Conservation (phyloP, 768 basidiomycete genomes). For the Phaffia australis region DNA sequence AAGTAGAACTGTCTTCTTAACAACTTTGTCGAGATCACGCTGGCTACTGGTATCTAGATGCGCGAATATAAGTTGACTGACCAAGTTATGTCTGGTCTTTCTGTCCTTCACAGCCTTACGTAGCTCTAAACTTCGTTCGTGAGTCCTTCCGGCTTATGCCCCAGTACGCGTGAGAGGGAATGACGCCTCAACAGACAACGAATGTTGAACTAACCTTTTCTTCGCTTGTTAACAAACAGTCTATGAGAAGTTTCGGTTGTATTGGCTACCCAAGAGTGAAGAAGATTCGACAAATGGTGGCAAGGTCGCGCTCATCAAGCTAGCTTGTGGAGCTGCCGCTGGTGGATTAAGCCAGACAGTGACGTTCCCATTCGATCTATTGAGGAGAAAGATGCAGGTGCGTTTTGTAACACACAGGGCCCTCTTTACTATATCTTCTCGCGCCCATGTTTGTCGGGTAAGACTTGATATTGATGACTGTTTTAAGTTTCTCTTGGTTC, state of each 20-base stretch:
- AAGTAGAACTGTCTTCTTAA: no score
- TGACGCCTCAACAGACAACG: no score
- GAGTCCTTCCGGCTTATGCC: no score
- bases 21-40: no score
- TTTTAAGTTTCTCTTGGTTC: not conserved
- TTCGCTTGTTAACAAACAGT: not conserved
- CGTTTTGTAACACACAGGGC: not conserved
- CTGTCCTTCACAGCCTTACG: conserved; percentile 7
- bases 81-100: not conserved
- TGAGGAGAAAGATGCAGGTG: conserved; percentile 93
- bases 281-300: not conserved
- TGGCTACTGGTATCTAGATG: no score
- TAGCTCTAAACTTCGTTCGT: conserved; percentile 24
- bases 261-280: conserved; percentile 2
- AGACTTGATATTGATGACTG: no score
- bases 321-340: conserved; percentile 67
- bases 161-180: no score
- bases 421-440: not conserved
- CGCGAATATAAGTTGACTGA: not conserved
- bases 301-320: conserved; percentile 13
- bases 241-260: conserved; percentile 13
- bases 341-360: conserved; percentile 81
- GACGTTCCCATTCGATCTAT: conserved; percentile 90
- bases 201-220: no score
- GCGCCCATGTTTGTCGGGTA: not conserved